These are phyloP conservation scores for Gossypium thurberi DNA, from an alignment of 345 rosid species.

Conservation along the genomic window DNA sequence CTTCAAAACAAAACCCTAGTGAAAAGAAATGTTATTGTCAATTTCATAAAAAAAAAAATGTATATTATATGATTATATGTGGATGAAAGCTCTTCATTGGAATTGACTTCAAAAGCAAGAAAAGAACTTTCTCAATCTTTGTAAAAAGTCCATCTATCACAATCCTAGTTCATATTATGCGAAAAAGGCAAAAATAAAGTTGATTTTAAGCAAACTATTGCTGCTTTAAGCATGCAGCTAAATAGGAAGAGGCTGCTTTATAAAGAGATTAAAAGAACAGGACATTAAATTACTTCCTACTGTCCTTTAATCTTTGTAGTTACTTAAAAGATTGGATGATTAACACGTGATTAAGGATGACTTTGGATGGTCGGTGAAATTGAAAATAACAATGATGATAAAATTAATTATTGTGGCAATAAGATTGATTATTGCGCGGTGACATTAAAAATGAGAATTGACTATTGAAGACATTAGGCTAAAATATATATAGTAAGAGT, in stretches of 20 bases:
- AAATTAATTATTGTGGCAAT: too few relatives aligned
- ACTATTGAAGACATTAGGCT: too few relatives aligned
- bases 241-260: neutral
- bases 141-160: neutral
- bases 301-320: neutral
- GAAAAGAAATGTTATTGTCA: neutral
- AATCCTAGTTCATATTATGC: neutral
- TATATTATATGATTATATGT: neutral
- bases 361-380: too few relatives aligned
- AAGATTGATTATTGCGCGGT: too few relatives aligned
- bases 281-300: neutral
- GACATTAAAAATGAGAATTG: too few relatives aligned
- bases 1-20: neutral
- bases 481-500: too few relatives aligned
- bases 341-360: neutral
- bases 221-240: neutral
- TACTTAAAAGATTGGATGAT: neutral
- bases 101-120: neutral
- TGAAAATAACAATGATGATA: rapidly evolving
- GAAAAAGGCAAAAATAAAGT: neutral
- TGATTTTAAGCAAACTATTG: neutral
- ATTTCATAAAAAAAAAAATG: too few relatives aligned
- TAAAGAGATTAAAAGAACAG: neutral
- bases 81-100: neutral
- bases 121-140: neutral